Percentiles rank a stretch among this genome's conserved stretches.
Evolutionary conservation across 306 rosid genomes (phyloP).

Genomic region (Chamaecrista fasciculata): DNA sequence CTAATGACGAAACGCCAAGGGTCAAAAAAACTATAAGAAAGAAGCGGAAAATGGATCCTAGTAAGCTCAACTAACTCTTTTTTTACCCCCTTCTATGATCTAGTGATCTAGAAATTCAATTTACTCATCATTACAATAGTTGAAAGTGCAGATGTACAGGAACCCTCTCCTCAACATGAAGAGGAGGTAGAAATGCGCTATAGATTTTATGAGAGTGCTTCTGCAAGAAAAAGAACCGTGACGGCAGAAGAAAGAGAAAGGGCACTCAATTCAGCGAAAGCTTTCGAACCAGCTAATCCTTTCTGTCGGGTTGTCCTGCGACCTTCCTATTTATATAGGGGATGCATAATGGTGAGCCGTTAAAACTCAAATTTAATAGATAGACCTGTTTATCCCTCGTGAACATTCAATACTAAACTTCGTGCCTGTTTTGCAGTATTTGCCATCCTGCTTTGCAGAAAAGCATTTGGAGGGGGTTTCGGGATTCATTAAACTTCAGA

Average conservation of each 20-base stretch:
- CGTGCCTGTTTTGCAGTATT: slow-evolving; percentile 56
- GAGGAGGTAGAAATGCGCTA: slow-evolving; percentile 70
- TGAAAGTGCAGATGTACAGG: slow-evolving; percentile 58
- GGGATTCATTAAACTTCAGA: slow-evolving; percentile 91
- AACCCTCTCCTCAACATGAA: slow-evolving; percentile 55
- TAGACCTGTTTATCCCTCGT: slow-evolving; percentile 14
- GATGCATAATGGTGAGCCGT: slow-evolving; percentile 91
- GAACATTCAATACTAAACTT: neutral
- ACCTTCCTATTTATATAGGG: slow-evolving; percentile 91
- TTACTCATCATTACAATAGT: slow-evolving; percentile 22
- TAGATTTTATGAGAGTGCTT: slow-evolving; percentile 94
- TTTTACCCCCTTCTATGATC: neutral
- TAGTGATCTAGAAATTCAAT: slow-evolving; percentile 3
- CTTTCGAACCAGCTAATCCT: slow-evolving; percentile 83
- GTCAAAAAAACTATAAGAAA: slow-evolving; percentile 51
- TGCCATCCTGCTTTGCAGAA: slow-evolving; percentile 98
- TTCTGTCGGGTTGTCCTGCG: slow-evolving; percentile 93
- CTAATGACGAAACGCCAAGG: slow-evolving; percentile 47
- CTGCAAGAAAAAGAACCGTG: slow-evolving; percentile 93
- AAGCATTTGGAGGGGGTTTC: slow-evolving; percentile 84
- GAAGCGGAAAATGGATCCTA: slow-evolving; percentile 65
- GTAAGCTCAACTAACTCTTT: slow-evolving; percentile 27
- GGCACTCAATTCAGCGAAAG: slow-evolving; percentile 75
- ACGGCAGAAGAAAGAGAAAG: slow-evolving; percentile 97
- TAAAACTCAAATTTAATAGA: slow-evolving; percentile 1